phyloP scores from a whole-genome alignment of 306 rosid genomes.

The Gastrolobium bilobum region DNA sequence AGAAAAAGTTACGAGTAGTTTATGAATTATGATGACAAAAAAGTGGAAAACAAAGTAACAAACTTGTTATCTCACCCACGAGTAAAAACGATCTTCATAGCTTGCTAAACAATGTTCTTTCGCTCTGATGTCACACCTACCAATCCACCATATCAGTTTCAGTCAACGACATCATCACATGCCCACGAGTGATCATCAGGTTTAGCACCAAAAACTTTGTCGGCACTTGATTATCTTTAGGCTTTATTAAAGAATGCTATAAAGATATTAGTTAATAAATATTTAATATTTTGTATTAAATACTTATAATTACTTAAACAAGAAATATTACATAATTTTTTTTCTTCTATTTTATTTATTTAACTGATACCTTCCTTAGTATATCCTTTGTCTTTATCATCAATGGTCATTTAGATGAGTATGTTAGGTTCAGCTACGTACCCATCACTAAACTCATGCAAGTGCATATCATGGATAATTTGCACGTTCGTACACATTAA shows the following conservation, averaged over 20 bases:
- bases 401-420: neutral
- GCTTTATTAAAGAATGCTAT: neutral
- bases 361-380: too few relatives aligned
- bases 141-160: neutral
- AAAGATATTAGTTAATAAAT: too few relatives aligned
- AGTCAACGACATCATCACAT: constrained; percentile 15
- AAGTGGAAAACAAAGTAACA: neutral
- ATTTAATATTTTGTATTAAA: too few relatives aligned
- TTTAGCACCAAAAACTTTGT: neutral
- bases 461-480: neutral
- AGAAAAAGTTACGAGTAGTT: too few relatives aligned
- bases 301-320: too few relatives aligned
- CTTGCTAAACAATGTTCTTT: neutral
- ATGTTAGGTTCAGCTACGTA: neutral
- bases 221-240: neutral
- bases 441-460: neutral
- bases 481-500: too few relatives aligned
- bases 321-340: too few relatives aligned
- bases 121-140: neutral
- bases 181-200: neutral
- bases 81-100: neutral
- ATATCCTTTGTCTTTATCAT: neutral
- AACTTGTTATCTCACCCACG: neutral
- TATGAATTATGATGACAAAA: neutral
- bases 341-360: too few relatives aligned